Evolutionary conservation across 2,329 filamentous ascomycete genomes (phyloP).

Genomic region (Trichoderma semiorbis): DNA sequence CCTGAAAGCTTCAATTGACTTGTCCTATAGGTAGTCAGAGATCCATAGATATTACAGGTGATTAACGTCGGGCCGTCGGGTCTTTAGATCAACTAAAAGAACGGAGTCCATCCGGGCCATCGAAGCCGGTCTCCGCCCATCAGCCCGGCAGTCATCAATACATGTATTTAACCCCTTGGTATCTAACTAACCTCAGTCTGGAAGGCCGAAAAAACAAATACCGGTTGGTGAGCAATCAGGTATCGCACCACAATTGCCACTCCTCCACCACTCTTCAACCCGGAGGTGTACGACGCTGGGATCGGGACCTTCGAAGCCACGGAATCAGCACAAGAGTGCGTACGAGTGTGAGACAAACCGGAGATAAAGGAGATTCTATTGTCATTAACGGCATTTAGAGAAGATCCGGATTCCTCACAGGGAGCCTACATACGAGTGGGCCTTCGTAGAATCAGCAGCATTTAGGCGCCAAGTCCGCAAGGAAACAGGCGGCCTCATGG

Average conservation of each 20-base stretch:
- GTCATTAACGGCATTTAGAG: background rate
- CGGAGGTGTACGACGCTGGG: background rate
- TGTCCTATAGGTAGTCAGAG: no score
- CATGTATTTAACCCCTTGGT: no score
- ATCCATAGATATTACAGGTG: no score
- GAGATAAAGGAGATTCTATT: background rate
- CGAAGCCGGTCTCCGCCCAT: no score
- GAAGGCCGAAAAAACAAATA: background rate
- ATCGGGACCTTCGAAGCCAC: no score
- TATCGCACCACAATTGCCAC: background rate
- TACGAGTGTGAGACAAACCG: no score
- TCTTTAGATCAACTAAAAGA: no score
- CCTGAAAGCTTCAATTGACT: background rate
- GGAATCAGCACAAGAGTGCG: no score
- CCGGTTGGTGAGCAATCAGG: background rate
- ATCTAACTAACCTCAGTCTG: background rate
- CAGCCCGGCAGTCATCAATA: no score
- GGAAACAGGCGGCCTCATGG: background rate
- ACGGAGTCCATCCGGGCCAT: no score
- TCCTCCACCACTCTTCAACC: background rate
- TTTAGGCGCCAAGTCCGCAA: background rate
- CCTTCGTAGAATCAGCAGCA: background rate
- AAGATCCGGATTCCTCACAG: background rate
- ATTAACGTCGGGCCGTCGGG: no score
- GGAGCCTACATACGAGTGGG: background rate